These are phyloP conservation scores for Coemansia sp. DNA, from an alignment of 192 early-diverging fungal genomes.

Conservation along the genomic window DNA sequence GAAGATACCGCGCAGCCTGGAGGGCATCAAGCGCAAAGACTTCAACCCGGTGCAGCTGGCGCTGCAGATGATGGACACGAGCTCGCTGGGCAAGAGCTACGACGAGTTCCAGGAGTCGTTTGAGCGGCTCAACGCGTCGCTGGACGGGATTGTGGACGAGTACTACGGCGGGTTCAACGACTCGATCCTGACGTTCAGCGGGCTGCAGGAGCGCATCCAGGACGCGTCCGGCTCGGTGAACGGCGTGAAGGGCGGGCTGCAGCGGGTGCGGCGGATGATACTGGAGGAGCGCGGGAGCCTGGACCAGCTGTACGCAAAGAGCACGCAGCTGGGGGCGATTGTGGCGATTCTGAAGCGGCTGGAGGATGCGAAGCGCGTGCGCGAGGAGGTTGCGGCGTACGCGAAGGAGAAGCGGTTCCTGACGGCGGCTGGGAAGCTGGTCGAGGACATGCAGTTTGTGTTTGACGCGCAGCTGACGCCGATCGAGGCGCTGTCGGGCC, in stretches of 20 bases:
- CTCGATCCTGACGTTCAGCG: conserved; percentile 78
- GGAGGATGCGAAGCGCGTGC: conserved; percentile 66
- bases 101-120: conserved; percentile 62
- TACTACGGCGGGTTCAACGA: conserved; percentile 81
- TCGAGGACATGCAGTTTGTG: conserved; percentile 62
- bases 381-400: conserved; percentile 59
- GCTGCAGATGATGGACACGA: conserved; percentile 71
- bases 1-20: conserved; percentile 47
- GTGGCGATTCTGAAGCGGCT: conserved; percentile 70
- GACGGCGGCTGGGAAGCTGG: conserved; percentile 62
- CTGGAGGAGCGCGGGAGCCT: conserved; percentile 63
- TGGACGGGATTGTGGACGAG: conserved; percentile 72
- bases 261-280: conserved; percentile 62
- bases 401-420: conserved; percentile 68
- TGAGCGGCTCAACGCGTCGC: conserved; percentile 60
- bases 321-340: conserved; percentile 77
- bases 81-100: conserved; percentile 66
- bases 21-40: conserved; percentile 47
- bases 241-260: conserved; percentile 62
- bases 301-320: conserved; percentile 69
- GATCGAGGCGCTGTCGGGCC: conserved; percentile 69
- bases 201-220: conserved; percentile 67
- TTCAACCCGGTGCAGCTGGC: conserved; percentile 76
- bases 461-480: conserved; percentile 62
- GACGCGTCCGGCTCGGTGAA: conserved; percentile 64